phyloP scores from a whole-genome alignment of 345 rosid genomes.

The Arabidopsis arenosa region DNA sequence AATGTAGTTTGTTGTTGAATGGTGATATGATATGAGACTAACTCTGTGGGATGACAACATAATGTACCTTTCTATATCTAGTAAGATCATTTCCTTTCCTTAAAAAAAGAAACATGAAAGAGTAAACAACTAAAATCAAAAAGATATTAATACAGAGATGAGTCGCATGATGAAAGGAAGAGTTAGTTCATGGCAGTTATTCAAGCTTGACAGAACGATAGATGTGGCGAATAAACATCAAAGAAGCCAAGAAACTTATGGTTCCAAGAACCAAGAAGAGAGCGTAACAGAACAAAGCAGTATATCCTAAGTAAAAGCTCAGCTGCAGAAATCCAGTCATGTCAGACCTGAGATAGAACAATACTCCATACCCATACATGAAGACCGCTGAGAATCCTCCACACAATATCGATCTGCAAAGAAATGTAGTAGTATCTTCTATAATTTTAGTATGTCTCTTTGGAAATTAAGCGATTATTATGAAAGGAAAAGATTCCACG shows the following conservation, averaged over 20 bases:
- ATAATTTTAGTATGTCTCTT: neutral
- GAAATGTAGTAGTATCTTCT: neutral
- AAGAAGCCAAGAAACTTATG: conserved; percentile 66
- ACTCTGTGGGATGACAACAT: conserved; percentile 15
- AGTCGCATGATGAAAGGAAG: neutral
- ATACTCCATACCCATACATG: conserved; percentile 72
- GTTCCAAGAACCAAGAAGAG: conserved; percentile 76
- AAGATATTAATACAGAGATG: conserved; percentile 34
- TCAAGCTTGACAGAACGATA: conserved; percentile 62
- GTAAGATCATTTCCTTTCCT: conserved; percentile 22
- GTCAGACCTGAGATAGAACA: conserved; percentile 64
- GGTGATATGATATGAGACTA: conserved; percentile 26
- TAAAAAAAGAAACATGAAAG: conserved; percentile 2
- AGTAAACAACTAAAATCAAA: conserved; percentile 11
- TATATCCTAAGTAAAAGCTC: conserved; percentile 71
- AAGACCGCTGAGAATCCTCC: conserved; percentile 73
- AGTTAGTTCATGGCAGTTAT: conserved; percentile 20
- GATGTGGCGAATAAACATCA: conserved; percentile 61
- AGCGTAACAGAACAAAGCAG: conserved; percentile 69
- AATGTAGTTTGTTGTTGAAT: conserved; percentile 37
- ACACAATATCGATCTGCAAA: conserved; percentile 67
- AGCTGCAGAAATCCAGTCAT: conserved; percentile 80
- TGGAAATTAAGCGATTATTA: neutral
- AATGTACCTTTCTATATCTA: conserved; percentile 10
- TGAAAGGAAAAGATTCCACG: neutral